Conservation (phyloP, 2,329 filamentous ascomycete genomes). For the Clonostachys rosea region DNA sequence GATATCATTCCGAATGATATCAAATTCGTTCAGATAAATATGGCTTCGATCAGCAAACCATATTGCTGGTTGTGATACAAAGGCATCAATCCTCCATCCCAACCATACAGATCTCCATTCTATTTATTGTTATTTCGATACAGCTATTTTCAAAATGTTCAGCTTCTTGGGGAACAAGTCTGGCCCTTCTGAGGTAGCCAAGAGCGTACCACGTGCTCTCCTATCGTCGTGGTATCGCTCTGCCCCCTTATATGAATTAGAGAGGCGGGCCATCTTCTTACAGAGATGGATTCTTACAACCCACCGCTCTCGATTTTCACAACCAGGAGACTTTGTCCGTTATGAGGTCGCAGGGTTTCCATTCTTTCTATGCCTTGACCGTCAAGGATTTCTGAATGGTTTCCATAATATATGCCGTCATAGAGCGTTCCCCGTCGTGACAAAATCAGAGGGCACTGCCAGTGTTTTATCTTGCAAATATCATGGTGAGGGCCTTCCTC, state of each 20-base stretch:
- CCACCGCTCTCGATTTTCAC: constrained; percentile 1
- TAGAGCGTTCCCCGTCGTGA: constrained; percentile 54
- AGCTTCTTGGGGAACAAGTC: too few species aligned
- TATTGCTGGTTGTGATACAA: too few species aligned
- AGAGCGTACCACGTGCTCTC: constrained; percentile 4
- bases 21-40: too few species aligned
- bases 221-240: constrained; percentile 21
- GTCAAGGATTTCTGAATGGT: constrained; percentile 45
- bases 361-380: constrained; percentile 46
- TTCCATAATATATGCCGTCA: constrained; percentile 62
- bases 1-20: too few species aligned
- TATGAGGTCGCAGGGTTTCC: constrained; percentile 50
- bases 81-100: too few species aligned
- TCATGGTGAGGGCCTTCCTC: too few species aligned
- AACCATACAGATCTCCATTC: too few species aligned
- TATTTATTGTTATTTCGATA: too few species aligned
- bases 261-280: constrained; percentile 46
- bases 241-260: constrained; percentile 42
- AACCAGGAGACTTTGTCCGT: constrained; percentile 48
- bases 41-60: too few species aligned
- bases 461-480: not conserved
- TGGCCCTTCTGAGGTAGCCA: too few species aligned
- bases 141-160: too few species aligned
- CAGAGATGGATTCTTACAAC: constrained; percentile 36
- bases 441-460: constrained; percentile 16